Evolutionary conservation across 2,329 filamentous ascomycete species (phyloP).

Genomic region (Botryotinia calthae): DNA sequence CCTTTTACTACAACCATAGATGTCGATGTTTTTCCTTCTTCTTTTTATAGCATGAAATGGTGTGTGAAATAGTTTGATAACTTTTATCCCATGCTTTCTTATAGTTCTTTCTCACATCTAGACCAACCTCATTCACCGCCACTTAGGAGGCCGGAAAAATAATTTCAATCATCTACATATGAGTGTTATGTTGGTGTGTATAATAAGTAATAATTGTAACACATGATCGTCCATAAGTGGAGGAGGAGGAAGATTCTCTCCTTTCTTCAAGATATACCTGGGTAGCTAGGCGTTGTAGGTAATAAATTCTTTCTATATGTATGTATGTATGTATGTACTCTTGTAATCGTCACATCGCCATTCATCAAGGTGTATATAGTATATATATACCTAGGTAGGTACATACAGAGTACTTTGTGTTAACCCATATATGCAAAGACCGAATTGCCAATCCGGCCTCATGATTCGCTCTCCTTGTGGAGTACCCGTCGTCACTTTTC

Average conservation of each 20-base stretch:
- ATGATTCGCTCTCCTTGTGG: slow-evolving; percentile 7
- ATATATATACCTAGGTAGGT: background rate
- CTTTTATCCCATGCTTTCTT: background rate
- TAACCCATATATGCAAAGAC: background rate
- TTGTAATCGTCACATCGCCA: background rate
- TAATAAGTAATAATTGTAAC: background rate
- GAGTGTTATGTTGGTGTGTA: background rate
- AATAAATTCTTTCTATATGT: too few species aligned
- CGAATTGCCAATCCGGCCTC: background rate
- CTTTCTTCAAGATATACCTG: background rate
- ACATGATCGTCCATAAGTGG: background rate
- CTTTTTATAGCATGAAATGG: background rate
- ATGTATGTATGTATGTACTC: background rate
- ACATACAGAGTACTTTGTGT: background rate
- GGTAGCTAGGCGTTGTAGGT: background rate
- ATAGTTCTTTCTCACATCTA: background rate
- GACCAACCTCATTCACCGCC: background rate
- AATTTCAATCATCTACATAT: background rate
- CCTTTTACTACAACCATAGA: slow-evolving; percentile 10
- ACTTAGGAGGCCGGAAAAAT: background rate
- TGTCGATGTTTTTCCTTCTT: background rate
- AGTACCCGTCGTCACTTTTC: background rate
- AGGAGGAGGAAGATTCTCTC: background rate
- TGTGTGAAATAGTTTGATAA: background rate
- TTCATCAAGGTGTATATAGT: background rate